Evolutionary conservation across 192 early-diverging fungal genomes (phyloP), one percentile per base, ranked within the genome.

Genomic region (Funneliformis geosporum): DNA sequence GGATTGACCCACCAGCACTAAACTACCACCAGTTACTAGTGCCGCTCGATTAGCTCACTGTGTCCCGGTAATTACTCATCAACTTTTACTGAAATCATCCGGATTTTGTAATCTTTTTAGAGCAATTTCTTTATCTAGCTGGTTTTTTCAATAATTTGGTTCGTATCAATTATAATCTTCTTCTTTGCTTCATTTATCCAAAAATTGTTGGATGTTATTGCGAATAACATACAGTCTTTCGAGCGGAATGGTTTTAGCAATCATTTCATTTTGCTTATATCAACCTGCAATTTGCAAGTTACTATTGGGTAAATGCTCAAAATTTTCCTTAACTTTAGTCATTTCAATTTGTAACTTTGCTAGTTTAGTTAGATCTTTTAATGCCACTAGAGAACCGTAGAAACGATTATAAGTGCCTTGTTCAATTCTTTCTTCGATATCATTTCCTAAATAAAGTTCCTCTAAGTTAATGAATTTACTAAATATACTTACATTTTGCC

Each of bases 401-500:
- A 68, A 68, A 38, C 66, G 66, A 42, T 68, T 68, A 27, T 68
- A 68, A 16, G 38, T 33, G 18, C 4, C 18, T 6, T 68, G 28
- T 9, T 68, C 66, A 8, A 68, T 38, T 38, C 40, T 68, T 28
- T 14, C 66, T 68, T 68, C 38, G 4, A 27, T 8, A 68, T 33
- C 18, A n/a, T n/a, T 68, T 9, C 28, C 66, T 38, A 68, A 38
- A 2, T 27, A 72, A 16, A 72, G 25, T 46, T 42, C 70, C 44
- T 72, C 70, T 73, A 73, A 73, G 9, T 44, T 44, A 73, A n/a
- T 44, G 27, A 73, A 73, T 23, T 50, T 73, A 6, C 70, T 73
- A 25, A 73, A 73, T n/a, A 73, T 23, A 12, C 21, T 23, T 50
- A 73, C 38, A 73, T 46, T 23, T 73, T 46, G 43, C 5, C 16